These are phyloP conservation scores for Fusarium sp. DNA, from an alignment of 2,329 filamentous ascomycete genomes.

Conservation along the genomic window DNA sequence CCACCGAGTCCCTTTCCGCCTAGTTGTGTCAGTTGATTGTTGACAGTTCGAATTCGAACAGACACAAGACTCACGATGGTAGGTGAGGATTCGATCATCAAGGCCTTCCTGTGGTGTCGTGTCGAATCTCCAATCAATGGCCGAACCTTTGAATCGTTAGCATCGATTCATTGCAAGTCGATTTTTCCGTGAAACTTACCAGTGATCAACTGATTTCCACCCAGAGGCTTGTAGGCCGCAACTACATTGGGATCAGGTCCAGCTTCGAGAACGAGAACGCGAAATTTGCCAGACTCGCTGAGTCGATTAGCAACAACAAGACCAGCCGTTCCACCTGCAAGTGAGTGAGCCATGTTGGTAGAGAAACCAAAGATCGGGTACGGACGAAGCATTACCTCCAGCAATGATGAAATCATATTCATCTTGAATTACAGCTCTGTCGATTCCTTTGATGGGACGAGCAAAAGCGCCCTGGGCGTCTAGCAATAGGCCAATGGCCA, in stretches of 20 bases:
- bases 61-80: not conserved
- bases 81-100: slow-evolving; percentile 8
- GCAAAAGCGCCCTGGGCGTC: not conserved
- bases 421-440: slow-evolving; percentile 1
- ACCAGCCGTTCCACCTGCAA: slow-evolving; percentile 5
- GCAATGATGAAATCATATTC: slow-evolving; percentile 19
- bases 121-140: slow-evolving; percentile 13
- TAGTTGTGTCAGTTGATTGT: not conserved
- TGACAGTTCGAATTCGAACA: not conserved
- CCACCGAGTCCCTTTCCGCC: slow-evolving; percentile 11
- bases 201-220: slow-evolving; percentile 4
- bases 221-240: slow-evolving; percentile 6
- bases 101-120: slow-evolving; percentile 7
- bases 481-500: not conserved
- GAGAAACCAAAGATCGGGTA: fast-evolving
- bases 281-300: slow-evolving; percentile 17
- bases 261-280: slow-evolving; percentile 8
- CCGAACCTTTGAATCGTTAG: not conserved
- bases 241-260: slow-evolving; percentile 12
- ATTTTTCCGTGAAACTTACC: not conserved
- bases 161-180: fast-evolving
- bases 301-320: slow-evolving; percentile 16
- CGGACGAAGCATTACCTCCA: not conserved
- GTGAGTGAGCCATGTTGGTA: not conserved
- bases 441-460: slow-evolving; percentile 6